Percentiles rank a stretch among this genome's conserved stretches.
Conservation (phyloP, 2,329 filamentous ascomycete species). For the Dactylellina parvicollis region DNA sequence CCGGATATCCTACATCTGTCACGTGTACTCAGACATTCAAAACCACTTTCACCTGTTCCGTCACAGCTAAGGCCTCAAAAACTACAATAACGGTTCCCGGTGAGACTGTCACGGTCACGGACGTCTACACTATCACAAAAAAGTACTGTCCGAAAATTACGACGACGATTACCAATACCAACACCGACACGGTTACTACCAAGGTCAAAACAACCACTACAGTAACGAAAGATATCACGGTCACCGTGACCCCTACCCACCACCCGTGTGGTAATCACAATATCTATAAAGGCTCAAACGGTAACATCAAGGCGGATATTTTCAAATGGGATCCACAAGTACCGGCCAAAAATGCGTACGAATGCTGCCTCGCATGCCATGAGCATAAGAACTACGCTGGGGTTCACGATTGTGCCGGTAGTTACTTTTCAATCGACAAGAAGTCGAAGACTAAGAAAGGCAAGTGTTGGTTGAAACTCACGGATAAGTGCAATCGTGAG, state of each 20-base stretch:
- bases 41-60: neutral
- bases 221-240: neutral
- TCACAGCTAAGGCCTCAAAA: neutral
- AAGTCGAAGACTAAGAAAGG: conserved; percentile 1
- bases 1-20: neutral
- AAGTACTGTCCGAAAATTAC: neutral
- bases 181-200: neutral
- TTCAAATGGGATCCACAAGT: conserved; percentile 9
- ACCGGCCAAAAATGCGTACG: neutral
- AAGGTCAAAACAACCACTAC: neutral
- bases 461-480: conserved; percentile 11
- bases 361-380: conserved; percentile 4
- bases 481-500: conserved; percentile 5
- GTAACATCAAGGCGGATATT: neutral
- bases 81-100: neutral
- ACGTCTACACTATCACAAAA: neutral
- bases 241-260: neutral
- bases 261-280: conserved; percentile 3
- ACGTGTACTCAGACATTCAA: neutral
- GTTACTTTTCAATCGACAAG: conserved; percentile 1
- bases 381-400: conserved; percentile 4
- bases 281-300: neutral
- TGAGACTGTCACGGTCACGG: neutral
- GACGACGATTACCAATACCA: neutral
- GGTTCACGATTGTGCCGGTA: conserved; percentile 11